Conservation (phyloP, 1,284 basidiomycete species). For the Cutaneotrichosporon sp. region DNA sequence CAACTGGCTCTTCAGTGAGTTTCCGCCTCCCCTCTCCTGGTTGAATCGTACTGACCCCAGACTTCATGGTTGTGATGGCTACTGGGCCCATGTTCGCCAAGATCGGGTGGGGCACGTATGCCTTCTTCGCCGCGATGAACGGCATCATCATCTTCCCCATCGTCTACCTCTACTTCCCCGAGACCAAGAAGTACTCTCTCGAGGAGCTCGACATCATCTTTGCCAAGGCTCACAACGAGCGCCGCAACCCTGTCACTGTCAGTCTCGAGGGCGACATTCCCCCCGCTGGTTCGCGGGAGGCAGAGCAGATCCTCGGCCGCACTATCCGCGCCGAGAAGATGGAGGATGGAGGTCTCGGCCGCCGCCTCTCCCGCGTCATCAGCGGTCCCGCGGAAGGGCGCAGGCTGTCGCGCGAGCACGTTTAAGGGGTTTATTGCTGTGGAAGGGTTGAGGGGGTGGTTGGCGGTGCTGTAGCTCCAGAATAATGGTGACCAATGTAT, state of each 20-base stretch:
- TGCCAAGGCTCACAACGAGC: slow-evolving; percentile 34
- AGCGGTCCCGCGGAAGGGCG: background rate
- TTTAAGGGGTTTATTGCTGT: background rate
- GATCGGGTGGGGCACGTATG: slow-evolving; percentile 46
- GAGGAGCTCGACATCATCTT: slow-evolving; percentile 46
- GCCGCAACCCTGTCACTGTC: slow-evolving; percentile 32
- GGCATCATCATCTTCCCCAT: slow-evolving; percentile 39
- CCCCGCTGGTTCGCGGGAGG: slow-evolving; percentile 36
- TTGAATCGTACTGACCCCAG: too few species aligned
- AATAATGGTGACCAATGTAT: too few species aligned
- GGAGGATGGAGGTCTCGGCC: background rate
- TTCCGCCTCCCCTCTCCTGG: too few species aligned
- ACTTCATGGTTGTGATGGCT: slow-evolving; percentile 42
- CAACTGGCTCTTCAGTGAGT: slow-evolving; percentile 52
- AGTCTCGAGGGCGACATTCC: slow-evolving; percentile 28
- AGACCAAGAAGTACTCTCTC: slow-evolving; percentile 38
- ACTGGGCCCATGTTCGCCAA: slow-evolving; percentile 44
- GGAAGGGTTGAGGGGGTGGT: background rate
- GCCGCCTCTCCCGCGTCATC: slow-evolving; percentile 6
- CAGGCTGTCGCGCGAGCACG: background rate
- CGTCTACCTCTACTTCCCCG: slow-evolving; percentile 43
- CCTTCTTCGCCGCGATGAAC: slow-evolving; percentile 45
- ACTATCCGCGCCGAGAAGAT: slow-evolving; percentile 2
- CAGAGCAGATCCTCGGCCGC: slow-evolving; percentile 35
- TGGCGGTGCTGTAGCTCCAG: background rate